These are phyloP conservation scores for Candida ponderosae DNA, from an alignment of 805 yeast species.

Conservation along the genomic window DNA sequence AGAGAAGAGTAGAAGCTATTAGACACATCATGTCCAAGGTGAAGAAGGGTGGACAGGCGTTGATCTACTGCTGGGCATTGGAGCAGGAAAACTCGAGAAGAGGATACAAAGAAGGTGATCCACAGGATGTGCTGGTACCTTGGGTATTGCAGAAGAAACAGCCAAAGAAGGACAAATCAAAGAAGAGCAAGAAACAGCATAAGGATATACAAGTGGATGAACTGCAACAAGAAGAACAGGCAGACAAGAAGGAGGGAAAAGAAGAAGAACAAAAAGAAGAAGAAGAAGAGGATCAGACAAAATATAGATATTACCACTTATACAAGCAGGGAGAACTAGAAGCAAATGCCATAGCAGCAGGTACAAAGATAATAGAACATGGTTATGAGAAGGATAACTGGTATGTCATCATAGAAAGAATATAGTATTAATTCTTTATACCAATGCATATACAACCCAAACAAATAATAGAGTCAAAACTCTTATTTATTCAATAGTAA, in stretches of 20 bases:
- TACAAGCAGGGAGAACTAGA: constrained; percentile 80
- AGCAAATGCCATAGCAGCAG: constrained; percentile 62
- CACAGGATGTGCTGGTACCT: constrained; percentile 90
- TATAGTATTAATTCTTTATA: constrained; percentile 7
- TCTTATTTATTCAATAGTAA: no score
- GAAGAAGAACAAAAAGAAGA: constrained; percentile 11
- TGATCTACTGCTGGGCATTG: constrained; percentile 94
- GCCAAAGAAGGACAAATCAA: constrained; percentile 24
- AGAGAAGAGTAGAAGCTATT: constrained; percentile 73
- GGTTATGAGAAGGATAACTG: constrained; percentile 96
- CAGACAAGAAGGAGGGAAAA: constrained; percentile 3
- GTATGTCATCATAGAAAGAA: constrained; percentile 58
- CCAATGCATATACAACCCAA: no score
- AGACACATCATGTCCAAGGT: constrained; percentile 56
- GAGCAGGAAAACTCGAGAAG: constrained; percentile 85
- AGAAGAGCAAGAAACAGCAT: constrained; percentile 17
- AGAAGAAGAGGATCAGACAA: constrained; percentile 35
- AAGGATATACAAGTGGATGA: constrained; percentile 16
- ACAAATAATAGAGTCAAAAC: no score
- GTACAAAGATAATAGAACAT: constrained; percentile 52
- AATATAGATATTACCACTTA: constrained; percentile 82
- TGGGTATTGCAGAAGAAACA: constrained; percentile 70
- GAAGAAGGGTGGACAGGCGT: constrained; percentile 52
- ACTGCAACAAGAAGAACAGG: constrained; percentile 3
- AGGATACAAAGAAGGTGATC: constrained; percentile 87